Evolutionary conservation across 306 rosid genomes (phyloP).

Genomic region (Neltuma alba): DNA sequence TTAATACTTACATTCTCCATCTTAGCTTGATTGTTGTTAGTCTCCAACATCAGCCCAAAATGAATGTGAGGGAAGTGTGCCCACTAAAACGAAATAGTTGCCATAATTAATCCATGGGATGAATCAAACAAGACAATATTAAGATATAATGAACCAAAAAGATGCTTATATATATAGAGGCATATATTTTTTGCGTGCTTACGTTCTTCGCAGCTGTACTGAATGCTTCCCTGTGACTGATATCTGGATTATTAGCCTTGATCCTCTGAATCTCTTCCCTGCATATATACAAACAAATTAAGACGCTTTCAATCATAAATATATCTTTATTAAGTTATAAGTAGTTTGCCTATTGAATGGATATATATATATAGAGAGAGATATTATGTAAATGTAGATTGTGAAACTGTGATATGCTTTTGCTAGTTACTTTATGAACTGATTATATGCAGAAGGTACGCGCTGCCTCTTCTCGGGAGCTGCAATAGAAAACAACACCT

Average conservation of each 20-base stretch:
- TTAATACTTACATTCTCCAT: constrained; percentile 67
- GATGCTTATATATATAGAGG: not conserved
- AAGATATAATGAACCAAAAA: not conserved
- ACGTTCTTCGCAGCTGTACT: constrained; percentile 99
- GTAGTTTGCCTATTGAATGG: not conserved
- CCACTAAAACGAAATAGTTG: constrained; percentile 60
- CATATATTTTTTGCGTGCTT: not conserved
- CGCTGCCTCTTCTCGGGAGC: constrained; percentile 99
- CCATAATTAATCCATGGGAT: not conserved
- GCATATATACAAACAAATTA: constrained; percentile 14
- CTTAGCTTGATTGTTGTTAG: constrained; percentile 80
- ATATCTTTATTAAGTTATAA: not conserved
- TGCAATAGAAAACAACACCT: constrained; percentile 75
- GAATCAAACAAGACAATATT: not conserved
- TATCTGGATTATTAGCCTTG: constrained; percentile 95
- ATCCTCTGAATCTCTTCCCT: constrained; percentile 99
- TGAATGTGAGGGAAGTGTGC: constrained; percentile 99
- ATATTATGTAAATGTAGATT: not conserved
- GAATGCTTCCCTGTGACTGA: constrained; percentile 96
- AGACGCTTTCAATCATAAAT: constrained; percentile 17
- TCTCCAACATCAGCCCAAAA: constrained; percentile 93
- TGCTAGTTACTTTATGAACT: constrained; percentile 86
- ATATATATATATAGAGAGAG: too few species aligned
- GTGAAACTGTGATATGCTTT: not conserved
- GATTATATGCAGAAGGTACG: constrained; percentile 99